Base-by-base conservation (phyloP, 129 eudicot species). In the Artemisia tridentata region DNA sequence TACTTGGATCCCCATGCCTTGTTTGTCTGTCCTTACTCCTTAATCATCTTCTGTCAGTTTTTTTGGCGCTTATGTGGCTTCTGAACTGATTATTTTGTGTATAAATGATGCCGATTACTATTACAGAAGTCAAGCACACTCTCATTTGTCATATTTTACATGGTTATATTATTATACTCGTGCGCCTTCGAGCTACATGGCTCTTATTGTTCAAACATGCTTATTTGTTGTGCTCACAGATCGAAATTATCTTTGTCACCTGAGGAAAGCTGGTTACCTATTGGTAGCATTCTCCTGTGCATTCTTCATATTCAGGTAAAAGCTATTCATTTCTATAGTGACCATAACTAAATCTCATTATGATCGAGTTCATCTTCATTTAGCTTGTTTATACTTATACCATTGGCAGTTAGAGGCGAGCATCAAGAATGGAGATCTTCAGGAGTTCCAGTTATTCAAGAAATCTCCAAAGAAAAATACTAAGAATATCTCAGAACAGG, bases 231-330 rank as follows among this genome's bases (percentile, higher is more conserved):
- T 50, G 56, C 11, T 68, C 11, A 54, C 61, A 93, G 99, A 84
- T 34, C 96, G 0, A 87, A 93, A 47, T 76, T 93, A 70, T 93
- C 99, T 17, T 16, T 93, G 23, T 93, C 91, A n/a, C 91, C 91
- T 11, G 96, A 93, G 55, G 99, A 93, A 29, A 93, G 99, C 80
- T 93, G 97, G 97, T 80, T 90, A 75, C 99, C 99, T 49, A 84
- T 93, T 79, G 88, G 91, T 19, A 93, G 99, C 85, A 93, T 93
- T 74, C 62, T 89, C 76, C 63, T 88, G 25, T 85, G 99, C 88
- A 87, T 93, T 57, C 60, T 83, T 72, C 99, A 93, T 78, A 75
- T 93, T 75, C 99, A 90, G 97, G 99, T 90, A 55, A 78, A 69
- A 4, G 4, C 12, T 29, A 31, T 65, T 31, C 43, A 13, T 29